Percentiles rank a stretch among this genome's conserved stretches.
Conservation (phyloP, 2,329 filamentous ascomycete species). For the Trichophyton benhamiae region DNA sequence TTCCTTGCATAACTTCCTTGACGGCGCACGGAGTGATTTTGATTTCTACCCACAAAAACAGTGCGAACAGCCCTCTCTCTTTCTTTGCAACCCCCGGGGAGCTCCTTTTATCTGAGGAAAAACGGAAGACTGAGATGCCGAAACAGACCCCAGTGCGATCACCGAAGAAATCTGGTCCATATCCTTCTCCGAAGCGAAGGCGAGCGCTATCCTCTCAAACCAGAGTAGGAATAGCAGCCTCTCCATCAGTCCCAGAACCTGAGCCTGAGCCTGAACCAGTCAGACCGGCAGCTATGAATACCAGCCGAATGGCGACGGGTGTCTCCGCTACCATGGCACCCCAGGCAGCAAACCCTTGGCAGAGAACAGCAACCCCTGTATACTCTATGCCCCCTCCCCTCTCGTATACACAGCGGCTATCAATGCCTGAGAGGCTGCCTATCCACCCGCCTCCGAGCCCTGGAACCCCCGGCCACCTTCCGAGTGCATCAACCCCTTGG, state of each 20-base stretch:
- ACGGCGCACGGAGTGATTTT: neutral
- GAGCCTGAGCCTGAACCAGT: neutral
- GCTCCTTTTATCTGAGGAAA: slow-evolving; percentile 5
- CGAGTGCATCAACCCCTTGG: slow-evolving; percentile 47
- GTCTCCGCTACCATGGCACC: slow-evolving; percentile 2
- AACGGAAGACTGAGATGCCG: slow-evolving; percentile 14
- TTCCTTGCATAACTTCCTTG: neutral
- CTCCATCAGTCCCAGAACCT: neutral
- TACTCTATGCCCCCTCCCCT: slow-evolving; percentile 13
- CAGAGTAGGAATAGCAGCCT: neutral
- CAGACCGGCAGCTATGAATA: slow-evolving; percentile 10
- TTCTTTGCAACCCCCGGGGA: neutral
- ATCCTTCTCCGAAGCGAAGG: slow-evolving; percentile 5
- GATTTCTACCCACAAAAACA: slow-evolving; percentile 3
- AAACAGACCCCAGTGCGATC: slow-evolving; percentile 13
- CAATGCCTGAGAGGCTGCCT: neutral
- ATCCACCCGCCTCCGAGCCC: slow-evolving; percentile 6
- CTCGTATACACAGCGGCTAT: slow-evolving; percentile 4
- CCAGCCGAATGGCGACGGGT: slow-evolving; percentile 4
- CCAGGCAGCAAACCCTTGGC: slow-evolving; percentile 8
- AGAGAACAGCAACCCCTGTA: neutral
- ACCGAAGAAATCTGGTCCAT: slow-evolving; percentile 12
- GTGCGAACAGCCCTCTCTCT: slow-evolving; percentile 2
- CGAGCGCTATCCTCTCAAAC: neutral
- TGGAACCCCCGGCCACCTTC: slow-evolving; percentile 7